phyloP scores from a whole-genome alignment of 169 alveolate genomes.

The Plasmodium gaboni region DNA sequence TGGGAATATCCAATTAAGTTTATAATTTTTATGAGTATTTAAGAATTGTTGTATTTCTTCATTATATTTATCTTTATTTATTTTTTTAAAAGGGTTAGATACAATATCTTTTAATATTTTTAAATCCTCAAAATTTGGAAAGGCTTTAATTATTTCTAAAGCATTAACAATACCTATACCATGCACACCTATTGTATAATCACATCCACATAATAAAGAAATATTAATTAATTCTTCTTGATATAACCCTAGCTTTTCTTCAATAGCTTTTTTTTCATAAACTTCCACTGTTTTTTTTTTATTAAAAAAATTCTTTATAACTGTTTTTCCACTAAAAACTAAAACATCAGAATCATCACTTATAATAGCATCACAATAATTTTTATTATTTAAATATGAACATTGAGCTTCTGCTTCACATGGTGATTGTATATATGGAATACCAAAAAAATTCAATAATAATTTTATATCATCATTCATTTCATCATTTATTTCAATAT shows the following conservation, averaged over 20 bases:
- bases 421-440: conserved; percentile 96
- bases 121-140: conserved; percentile 89
- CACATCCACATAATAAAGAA: conserved; percentile 95
- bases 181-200: conserved; percentile 95
- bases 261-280: conserved; percentile 86
- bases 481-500: conserved; percentile 76
- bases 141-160: conserved; percentile 92
- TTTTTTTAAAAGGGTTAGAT: conserved; percentile 78
- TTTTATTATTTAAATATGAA: conserved; percentile 87
- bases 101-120: conserved; percentile 88
- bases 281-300: conserved; percentile 90
- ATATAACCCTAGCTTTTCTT: conserved; percentile 87
- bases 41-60: conserved; percentile 77
- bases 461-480: conserved; percentile 84
- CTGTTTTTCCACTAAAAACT: conserved; percentile 93
- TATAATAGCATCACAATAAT: conserved; percentile 92
- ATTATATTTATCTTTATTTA: conserved; percentile 67
- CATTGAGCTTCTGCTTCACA: conserved; percentile 97
- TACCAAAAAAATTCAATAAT: conserved; percentile 91
- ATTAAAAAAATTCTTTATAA: conserved; percentile 91
- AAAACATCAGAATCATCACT: conserved; percentile 96
- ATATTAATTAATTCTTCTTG: conserved; percentile 90
- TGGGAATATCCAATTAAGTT: conserved; percentile 84
- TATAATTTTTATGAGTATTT: conserved; percentile 82
- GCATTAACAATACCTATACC: conserved; percentile 98